Conservation (phyloP, 78 protist genomes). For the Protostelium mycophagum region DNA sequence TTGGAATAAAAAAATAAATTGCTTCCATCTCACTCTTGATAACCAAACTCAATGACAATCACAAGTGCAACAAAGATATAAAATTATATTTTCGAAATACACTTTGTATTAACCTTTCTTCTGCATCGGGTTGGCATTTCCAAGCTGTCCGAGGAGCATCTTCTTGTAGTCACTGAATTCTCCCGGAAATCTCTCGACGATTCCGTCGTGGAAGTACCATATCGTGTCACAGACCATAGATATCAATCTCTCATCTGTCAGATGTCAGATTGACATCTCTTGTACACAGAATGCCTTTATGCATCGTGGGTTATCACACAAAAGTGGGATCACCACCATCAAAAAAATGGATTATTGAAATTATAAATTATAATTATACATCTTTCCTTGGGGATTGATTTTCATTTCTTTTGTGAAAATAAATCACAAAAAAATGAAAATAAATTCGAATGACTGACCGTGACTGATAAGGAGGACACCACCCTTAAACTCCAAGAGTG, state of each 20-base stretch:
- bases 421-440: neutral
- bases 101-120: no score
- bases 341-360: no score
- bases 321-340: no score
- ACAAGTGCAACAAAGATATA: no score
- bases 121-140: neutral
- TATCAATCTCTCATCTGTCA: conserved; percentile 18
- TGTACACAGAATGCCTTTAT: no score
- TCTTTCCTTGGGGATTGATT: neutral
- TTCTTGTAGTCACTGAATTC: conserved; percentile 50
- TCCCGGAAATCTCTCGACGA: conserved; percentile 29
- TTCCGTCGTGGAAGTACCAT: conserved; percentile 13
- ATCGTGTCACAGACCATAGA: conserved; percentile 19
- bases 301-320: no score
- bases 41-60: no score
- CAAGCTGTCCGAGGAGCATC: neutral
- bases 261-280: no score
- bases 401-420: neutral
- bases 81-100: no score
- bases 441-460: conserved; percentile 71
- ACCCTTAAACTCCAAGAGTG: conserved; percentile 71
- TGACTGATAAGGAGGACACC: conserved; percentile 75
- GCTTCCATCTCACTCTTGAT: no score
- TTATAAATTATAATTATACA: no score
- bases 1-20: no score